Conservation (phyloP, 768 basidiomycete genomes). For the Tricholoma furcatifolium region DNA sequence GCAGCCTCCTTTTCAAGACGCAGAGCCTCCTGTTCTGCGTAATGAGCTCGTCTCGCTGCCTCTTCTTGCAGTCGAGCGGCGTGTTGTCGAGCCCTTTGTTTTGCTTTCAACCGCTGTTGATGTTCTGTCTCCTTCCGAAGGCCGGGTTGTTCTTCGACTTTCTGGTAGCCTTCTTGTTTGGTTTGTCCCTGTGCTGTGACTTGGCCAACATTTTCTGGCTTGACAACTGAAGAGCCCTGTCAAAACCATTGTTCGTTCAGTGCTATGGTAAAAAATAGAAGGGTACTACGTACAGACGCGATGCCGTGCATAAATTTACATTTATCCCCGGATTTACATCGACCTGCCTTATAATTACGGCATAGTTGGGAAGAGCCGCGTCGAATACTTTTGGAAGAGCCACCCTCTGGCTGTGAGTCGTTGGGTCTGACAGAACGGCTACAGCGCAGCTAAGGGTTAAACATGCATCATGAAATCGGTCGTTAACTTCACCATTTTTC, state of each 20-base stretch:
- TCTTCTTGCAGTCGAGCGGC: conserved; percentile 1
- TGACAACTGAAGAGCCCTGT: no score
- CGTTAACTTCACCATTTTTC: no score
- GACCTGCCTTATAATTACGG: conserved; percentile 1
- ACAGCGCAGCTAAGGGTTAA: no score
- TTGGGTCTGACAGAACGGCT: no score
- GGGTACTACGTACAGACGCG: background rate
- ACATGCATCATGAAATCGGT: no score
- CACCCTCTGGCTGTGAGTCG: no score
- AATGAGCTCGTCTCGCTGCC: conserved; percentile 5
- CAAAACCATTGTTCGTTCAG: background rate
- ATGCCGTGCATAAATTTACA: conserved; percentile 6
- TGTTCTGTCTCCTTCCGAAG: no score
- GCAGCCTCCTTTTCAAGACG: conserved; percentile 36
- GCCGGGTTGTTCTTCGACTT: no score
- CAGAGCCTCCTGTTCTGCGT: conserved; percentile 9
- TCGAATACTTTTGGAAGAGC: background rate
- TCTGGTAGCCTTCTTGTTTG: no score
- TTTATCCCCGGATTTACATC: conserved; percentile 3
- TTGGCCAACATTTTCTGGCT: no score
- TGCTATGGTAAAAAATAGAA: no score
- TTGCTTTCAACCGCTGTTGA: background rate
- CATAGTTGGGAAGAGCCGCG: background rate
- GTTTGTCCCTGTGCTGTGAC: no score
- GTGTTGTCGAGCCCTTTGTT: background rate